These are phyloP conservation scores for Phytophthora foliorum DNA, from an alignment of 352 stramenopile genomes.

Conservation along the genomic window DNA sequence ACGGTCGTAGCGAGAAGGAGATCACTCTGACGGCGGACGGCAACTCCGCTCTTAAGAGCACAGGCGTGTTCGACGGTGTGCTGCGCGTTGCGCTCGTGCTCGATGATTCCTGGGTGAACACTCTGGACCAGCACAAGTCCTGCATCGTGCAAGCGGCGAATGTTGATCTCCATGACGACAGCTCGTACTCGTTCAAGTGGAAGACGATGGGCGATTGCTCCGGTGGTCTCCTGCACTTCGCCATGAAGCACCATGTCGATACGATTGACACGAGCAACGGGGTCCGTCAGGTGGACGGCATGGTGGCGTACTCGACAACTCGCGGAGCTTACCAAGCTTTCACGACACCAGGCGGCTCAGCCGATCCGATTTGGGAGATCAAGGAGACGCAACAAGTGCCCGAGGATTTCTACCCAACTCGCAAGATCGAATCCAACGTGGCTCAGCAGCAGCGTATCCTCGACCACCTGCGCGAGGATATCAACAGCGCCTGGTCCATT, in stretches of 20 bases:
- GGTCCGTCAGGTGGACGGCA: constrained; percentile 41
- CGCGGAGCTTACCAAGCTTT: constrained; percentile 59
- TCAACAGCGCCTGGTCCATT: constrained; percentile 55
- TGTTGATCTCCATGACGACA: constrained; percentile 56
- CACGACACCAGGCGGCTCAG: constrained; percentile 34
- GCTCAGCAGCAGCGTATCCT: constrained; percentile 49
- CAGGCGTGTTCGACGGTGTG: constrained; percentile 52
- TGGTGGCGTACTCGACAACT: constrained; percentile 62
- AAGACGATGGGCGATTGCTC: constrained; percentile 66
- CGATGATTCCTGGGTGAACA: constrained; percentile 45
- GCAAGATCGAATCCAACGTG: constrained; percentile 39
- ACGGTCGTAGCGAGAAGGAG: constrained; percentile 48
- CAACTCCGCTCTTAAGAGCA: constrained; percentile 45
- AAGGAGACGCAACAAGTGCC: constrained; percentile 51
- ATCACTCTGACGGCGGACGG: constrained; percentile 54
- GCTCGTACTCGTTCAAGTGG: constrained; percentile 63
- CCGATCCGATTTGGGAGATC: constrained; percentile 49
- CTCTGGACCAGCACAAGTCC: constrained; percentile 57
- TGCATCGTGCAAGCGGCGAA: constrained; percentile 57
- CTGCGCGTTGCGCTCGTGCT: constrained; percentile 56
- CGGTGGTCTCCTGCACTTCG: constrained; percentile 66
- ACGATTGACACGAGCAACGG: constrained; percentile 49
- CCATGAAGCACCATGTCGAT: constrained; percentile 60
- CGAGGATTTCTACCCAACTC: constrained; percentile 58
- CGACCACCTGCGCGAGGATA: constrained; percentile 53